Evolutionary conservation across 106 monocot species (phyloP).

Genomic region (Allium fistulosum): DNA sequence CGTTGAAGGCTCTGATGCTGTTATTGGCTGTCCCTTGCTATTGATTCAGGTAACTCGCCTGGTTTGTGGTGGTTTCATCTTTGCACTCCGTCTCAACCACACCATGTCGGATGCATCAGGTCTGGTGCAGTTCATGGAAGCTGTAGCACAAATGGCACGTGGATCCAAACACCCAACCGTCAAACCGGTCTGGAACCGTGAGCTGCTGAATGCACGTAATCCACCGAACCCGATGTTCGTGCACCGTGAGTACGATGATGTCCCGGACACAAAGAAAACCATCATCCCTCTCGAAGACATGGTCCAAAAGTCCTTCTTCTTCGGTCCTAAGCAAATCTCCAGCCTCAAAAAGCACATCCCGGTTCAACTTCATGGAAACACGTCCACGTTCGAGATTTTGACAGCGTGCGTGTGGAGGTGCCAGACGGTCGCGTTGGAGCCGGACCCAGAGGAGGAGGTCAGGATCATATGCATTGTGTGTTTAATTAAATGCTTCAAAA

Average conservation of each 20-base stretch:
- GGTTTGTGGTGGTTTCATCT: slow-evolving; percentile 55
- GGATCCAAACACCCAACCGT: slow-evolving; percentile 7
- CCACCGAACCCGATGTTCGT: slow-evolving; percentile 6
- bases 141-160: slow-evolving; percentile 23
- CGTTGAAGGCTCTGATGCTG: too few relatives aligned
- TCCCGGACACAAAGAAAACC: background rate
- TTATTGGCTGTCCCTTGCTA: background rate
- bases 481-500: too few relatives aligned
- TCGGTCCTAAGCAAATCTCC: slow-evolving; percentile 26
- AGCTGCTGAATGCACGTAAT: slow-evolving; percentile 13
- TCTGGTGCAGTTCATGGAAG: slow-evolving; percentile 21
- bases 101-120: slow-evolving; percentile 50
- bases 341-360: slow-evolving; percentile 18
- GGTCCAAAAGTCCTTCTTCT: slow-evolving; percentile 30
- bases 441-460: slow-evolving; percentile 12
- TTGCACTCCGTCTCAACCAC: slow-evolving; percentile 47
- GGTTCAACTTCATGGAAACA: background rate
- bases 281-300: slow-evolving; percentile 5
- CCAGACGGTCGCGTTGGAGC: slow-evolving; percentile 16
- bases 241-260: slow-evolving; percentile 25
- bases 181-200: slow-evolving; percentile 22
- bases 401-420: slow-evolving; percentile 24
- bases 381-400: slow-evolving; percentile 27
- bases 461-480: slow-evolving; percentile 36
- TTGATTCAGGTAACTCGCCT: slow-evolving; percentile 20